Conservation (phyloP, 176 grass and related monocot genomes). For the Chloris gayana region DNA sequence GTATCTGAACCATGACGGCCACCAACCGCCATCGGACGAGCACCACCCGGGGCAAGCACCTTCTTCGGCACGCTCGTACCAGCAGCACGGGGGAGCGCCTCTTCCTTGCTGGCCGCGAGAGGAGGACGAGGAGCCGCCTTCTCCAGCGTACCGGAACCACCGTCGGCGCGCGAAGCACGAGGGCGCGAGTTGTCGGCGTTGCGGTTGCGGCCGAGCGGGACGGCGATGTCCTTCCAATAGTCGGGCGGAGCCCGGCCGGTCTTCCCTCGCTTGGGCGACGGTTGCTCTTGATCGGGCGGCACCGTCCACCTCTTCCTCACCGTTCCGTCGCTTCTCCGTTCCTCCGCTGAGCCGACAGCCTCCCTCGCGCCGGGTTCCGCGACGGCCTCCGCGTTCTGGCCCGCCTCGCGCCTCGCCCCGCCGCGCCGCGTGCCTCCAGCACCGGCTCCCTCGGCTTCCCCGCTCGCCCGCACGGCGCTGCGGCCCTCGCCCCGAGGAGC, state of each 20-base stretch:
- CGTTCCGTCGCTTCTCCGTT: background rate
- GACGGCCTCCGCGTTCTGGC: too few species aligned
- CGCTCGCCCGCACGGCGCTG: background rate
- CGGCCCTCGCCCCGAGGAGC: background rate
- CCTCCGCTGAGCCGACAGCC: too few species aligned
- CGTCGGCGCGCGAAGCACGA: background rate
- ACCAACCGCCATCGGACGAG: too few species aligned
- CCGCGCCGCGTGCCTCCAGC: background rate
- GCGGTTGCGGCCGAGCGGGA: background rate
- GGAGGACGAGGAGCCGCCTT: background rate
- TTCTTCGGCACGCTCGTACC: too few species aligned
- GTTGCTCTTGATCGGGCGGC: conserved; percentile 16
- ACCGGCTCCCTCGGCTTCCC: background rate
- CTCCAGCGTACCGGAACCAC: background rate
- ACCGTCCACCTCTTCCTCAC: background rate
- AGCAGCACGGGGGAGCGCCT: background rate
- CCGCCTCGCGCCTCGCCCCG: background rate
- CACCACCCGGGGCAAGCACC: too few species aligned
- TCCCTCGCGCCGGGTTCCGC: background rate
- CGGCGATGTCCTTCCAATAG: background rate
- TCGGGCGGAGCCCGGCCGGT: background rate
- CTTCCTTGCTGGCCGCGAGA: background rate
- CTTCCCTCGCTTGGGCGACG: conserved; percentile 11
- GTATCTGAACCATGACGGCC: too few species aligned
- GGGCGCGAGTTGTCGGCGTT: too few species aligned